Evolutionary conservation across 2,329 filamentous ascomycete genomes (phyloP).

Genomic region (Monosporascus ibericus): DNA sequence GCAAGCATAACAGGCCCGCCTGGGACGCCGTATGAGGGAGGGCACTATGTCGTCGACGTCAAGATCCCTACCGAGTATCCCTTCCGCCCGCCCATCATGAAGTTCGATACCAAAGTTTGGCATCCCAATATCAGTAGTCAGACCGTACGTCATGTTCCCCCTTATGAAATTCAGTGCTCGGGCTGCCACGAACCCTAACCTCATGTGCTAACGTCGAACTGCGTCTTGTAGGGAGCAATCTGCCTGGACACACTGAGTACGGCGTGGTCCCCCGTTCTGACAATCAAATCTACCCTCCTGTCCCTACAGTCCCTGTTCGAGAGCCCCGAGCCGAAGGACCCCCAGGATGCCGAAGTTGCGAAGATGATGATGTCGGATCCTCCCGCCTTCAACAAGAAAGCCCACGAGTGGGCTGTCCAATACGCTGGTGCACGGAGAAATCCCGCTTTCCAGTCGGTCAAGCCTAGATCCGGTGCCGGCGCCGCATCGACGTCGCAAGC

Average conservation of each 20-base stretch:
- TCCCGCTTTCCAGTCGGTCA: constrained; percentile 17
- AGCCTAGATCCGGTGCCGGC: constrained; percentile 22
- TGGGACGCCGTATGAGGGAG: constrained; percentile 88
- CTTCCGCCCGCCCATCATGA: constrained; percentile 87
- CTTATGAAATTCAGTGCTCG: not conserved
- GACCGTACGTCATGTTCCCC: constrained; percentile 55
- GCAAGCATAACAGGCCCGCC: constrained; percentile 82
- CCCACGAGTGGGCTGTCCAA: constrained; percentile 83
- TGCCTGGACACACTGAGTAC: constrained; percentile 87
- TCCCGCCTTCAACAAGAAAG: constrained; percentile 71
- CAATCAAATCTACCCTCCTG: constrained; percentile 90
- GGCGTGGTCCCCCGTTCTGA: constrained; percentile 93
- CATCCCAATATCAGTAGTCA: constrained; percentile 95
- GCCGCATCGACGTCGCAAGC: constrained; percentile 42
- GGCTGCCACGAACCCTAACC: not conserved
- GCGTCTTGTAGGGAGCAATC: constrained; percentile 69
- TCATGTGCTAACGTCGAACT: not conserved
- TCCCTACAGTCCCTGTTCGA: constrained; percentile 90
- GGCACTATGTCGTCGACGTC: constrained; percentile 77
- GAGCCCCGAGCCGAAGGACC: constrained; percentile 90
- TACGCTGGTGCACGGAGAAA: constrained; percentile 68
- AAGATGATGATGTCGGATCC: constrained; percentile 79
- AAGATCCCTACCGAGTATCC: constrained; percentile 84
- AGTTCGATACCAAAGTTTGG: constrained; percentile 90
- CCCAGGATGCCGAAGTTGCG: constrained; percentile 93